These are phyloP conservation scores for Rusavskia elegans DNA, from an alignment of 495 filamentous ascomycete genomes.

Conservation along the genomic window DNA sequence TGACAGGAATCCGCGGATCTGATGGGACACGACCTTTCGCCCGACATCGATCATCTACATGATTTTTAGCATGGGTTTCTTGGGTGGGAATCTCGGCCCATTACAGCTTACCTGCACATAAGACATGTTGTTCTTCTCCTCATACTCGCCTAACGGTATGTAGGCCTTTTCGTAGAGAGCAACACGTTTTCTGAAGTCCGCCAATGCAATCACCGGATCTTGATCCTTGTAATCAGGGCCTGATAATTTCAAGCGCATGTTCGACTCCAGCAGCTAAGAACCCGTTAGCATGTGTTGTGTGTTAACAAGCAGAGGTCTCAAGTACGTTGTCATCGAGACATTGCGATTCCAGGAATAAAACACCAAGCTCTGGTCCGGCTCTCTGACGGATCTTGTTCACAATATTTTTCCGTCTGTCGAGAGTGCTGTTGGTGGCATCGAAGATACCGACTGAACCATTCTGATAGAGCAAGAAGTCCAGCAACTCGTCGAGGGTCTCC, in stretches of 20 bases:
- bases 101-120: constrained; percentile 51
- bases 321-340: constrained; percentile 58
- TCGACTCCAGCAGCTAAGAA: constrained; percentile 64
- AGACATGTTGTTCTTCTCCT: constrained; percentile 75
- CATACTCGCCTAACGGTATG: constrained; percentile 76
- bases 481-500: constrained; percentile 77
- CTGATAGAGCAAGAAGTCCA: constrained; percentile 69
- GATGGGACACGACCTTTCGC: constrained; percentile 78
- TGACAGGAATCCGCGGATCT: constrained; percentile 79
- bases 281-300: not conserved
- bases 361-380: constrained; percentile 72
- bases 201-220: constrained; percentile 66
- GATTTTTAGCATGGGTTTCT: not conserved
- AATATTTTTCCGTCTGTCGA: constrained; percentile 65
- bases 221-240: constrained; percentile 92
- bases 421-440: constrained; percentile 92
- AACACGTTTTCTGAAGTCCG: constrained; percentile 89
- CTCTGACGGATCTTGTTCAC: constrained; percentile 67
- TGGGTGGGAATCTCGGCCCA: too few relatives aligned
- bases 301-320: not conserved
- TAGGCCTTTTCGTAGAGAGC: constrained; percentile 86
- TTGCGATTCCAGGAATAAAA: constrained; percentile 86
- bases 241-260: constrained; percentile 95
- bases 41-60: constrained; percentile 89
- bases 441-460: constrained; percentile 94